Evolutionary conservation across 75 land plant species (phyloP), one percentile per base, ranked within the genome.

Genomic region (Pinus tabuliformis): DNA sequence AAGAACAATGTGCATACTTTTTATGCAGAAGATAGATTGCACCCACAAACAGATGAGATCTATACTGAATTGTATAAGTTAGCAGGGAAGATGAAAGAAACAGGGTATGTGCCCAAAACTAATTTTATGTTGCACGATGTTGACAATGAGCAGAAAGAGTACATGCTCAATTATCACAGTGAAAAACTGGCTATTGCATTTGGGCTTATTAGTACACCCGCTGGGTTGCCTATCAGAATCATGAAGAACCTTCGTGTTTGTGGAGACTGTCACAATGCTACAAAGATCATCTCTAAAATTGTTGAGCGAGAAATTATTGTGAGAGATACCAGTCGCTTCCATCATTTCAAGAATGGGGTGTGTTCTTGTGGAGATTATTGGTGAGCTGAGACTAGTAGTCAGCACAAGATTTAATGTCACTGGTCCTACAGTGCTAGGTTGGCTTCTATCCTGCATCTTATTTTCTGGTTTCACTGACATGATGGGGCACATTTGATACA

Each of bases 161-260:
- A 85, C 14, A 81, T 59, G 45, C 75, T 88, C 66, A 78, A 86
- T 49, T 54, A 78, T 73, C 92, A 88, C 63, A 86, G 92, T 74
- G 94, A 92, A 75, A 89, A 73, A 81, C 75, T 92, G 72, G 94
- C 92, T 28, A 82, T 89, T 72, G 92, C 91, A 14, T 80, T 83
- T 75, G 88, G 82, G 26, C 75, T 90, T 62, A 75, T 81, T 22
- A 73, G 64, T 73, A 80, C 81, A 58, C 85, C 90, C 0, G 12
- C 71, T 13, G 86, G 84, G 14, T 72, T 24, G 30, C 56, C 78
- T 62, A 62, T 72, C 49, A 13, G 82, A 72, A 62, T 88, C 62
- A 84, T 87, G 73, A 90, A 86, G 79, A 86, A 90, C 81, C 73
- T 86, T 33, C 84, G 88, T 49, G 75, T 89, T 18, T 85, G 90